A percentile compares a stretch with the other conserved stretches of the same genome.
Conservation (phyloP, 257 asterid species). For the Avicennia marina region DNA sequence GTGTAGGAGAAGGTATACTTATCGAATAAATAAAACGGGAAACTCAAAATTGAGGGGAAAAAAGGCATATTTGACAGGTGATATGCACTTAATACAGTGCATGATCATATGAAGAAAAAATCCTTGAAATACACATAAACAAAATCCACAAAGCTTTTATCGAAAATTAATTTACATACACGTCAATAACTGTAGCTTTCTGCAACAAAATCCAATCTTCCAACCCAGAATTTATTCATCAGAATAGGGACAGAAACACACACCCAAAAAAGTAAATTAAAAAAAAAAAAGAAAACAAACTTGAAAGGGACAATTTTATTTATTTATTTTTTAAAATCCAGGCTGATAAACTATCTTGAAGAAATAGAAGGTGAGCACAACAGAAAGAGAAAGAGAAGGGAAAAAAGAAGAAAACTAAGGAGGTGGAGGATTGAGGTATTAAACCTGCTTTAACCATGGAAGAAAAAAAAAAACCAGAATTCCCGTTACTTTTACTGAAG, state of each 20-base stretch:
- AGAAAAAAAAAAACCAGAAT: slow-evolving; percentile 28
- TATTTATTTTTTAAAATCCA: too few relatives aligned
- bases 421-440: slow-evolving; percentile 22
- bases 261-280: too few relatives aligned
- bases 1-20: not conserved
- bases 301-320: not conserved
- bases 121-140: slow-evolving; percentile 1
- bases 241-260: too few relatives aligned
- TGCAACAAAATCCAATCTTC: not conserved
- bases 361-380: too few relatives aligned
- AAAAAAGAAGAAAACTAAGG: not conserved
- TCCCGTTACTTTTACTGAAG: slow-evolving; percentile 70
- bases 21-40: not conserved
- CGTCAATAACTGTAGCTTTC: not conserved
- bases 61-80: slow-evolving; percentile 5
- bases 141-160: not conserved
- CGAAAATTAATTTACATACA: not conserved
- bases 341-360: not conserved
- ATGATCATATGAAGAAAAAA: slow-evolving; percentile 16
- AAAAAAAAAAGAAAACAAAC: not conserved
- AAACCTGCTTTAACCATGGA: slow-evolving; percentile 52
- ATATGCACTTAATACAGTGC: slow-evolving; percentile 16
- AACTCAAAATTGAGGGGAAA: too few relatives aligned
- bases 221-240: not conserved
- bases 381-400: too few relatives aligned